Conservation (phyloP, 2,329 filamentous ascomycete species). For the Metarhizium guizhouense region DNA sequence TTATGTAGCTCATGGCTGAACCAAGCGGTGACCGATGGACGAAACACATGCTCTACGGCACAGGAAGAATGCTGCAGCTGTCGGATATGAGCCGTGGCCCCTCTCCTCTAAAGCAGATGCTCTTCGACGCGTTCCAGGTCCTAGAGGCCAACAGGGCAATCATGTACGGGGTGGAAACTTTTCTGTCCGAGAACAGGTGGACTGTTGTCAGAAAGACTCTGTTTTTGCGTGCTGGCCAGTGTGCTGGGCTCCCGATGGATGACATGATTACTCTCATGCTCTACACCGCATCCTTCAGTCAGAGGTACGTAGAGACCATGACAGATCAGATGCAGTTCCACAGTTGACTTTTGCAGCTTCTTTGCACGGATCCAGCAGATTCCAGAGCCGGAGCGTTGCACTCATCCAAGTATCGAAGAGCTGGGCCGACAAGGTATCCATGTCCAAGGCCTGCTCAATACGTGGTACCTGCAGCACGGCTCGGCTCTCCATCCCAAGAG, state of each 20-base stretch:
- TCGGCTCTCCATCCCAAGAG: fast-evolving
- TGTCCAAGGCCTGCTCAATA: conserved; percentile 1
- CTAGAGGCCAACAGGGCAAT: conserved; percentile 17
- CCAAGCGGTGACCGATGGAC: conserved; percentile 15
- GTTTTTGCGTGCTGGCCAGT: neutral
- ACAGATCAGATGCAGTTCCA: neutral
- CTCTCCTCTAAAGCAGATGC: conserved; percentile 3
- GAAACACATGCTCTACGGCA: conserved; percentile 19
- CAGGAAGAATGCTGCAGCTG: conserved; percentile 13
- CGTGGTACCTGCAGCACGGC: neutral
- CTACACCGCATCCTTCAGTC: conserved; percentile 12
- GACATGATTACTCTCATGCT: conserved; percentile 8
- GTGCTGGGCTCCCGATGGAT: neutral
- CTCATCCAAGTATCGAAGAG: neutral
- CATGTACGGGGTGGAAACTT: conserved; percentile 14
- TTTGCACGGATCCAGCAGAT: conserved; percentile 11
- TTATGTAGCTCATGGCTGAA: conserved; percentile 15
- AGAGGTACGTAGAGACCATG: conserved; percentile 7
- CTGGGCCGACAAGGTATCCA: conserved; percentile 8
- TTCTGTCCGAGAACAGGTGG: conserved; percentile 10
- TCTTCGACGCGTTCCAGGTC: conserved; percentile 13
- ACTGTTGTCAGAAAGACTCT: neutral
- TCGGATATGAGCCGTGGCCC: neutral
- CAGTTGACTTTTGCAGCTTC: conserved; percentile 9
- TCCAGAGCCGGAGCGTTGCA: neutral